These are phyloP conservation scores for Saccharum officinarum DNA, from an alignment of 176 grass and related monocot genomes.

Conservation along the genomic window DNA sequence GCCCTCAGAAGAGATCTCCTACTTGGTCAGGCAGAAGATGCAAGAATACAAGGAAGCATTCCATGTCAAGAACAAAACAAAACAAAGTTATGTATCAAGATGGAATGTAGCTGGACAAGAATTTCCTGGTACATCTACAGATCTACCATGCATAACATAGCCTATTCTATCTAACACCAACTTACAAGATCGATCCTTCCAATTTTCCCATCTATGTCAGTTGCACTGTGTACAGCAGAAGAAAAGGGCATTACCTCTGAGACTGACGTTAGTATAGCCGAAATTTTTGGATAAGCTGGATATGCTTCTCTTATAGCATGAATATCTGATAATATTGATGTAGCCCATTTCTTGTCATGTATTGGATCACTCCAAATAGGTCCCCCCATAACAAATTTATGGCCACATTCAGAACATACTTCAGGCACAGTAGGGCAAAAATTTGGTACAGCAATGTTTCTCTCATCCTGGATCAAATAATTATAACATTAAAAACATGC, in stretches of 20 bases:
- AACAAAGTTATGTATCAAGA: background rate
- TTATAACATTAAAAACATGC: conserved; percentile 26
- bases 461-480: conserved; percentile 50
- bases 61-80: background rate
- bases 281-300: conserved; percentile 77
- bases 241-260: conserved; percentile 49
- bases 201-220: background rate
- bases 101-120: background rate
- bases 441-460: conserved; percentile 59
- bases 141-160: background rate
- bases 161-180: background rate
- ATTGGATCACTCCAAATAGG: conserved; percentile 91
- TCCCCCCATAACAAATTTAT: conserved; percentile 81
- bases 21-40: background rate
- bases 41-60: background rate
- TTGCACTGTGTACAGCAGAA: background rate
- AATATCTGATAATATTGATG: conserved; percentile 60
- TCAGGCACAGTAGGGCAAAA: conserved; percentile 65
- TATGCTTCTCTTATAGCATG: conserved; percentile 46
- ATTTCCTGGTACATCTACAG: background rate
- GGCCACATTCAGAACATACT: conserved; percentile 68
- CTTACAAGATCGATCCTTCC: background rate
- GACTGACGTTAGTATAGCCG: conserved; percentile 60
- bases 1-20: background rate
- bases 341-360: conserved; percentile 77